Base-by-base conservation (phyloP, 2,329 filamentous ascomycete genomes). In the Tolypocladium album region DNA sequence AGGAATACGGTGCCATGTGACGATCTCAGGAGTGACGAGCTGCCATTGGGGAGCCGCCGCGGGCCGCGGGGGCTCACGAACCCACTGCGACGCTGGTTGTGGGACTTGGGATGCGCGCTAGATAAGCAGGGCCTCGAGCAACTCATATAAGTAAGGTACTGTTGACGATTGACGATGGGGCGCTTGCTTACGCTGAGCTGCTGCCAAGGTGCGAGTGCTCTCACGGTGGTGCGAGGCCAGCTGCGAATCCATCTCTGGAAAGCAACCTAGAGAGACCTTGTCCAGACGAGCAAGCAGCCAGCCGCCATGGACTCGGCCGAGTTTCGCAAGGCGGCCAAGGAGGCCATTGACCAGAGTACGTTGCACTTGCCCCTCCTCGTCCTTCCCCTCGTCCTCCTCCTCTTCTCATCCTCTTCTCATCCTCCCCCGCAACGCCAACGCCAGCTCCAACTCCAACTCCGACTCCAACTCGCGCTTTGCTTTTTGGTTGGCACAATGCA, bases 261-360 rank as follows among this genome's bases (percentile, higher is more conserved):
- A 31, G 5, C 3, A 5, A 31, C 3, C 3, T 31, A 3, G 27
- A 31, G 27, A 5, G 27, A 31, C n/a, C n/a, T 31, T 5, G 27
- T 31, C 27, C 27, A 31, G 5, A 5, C 27, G 5, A 31, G 27
- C 27, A 31, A 31, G 27, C 27, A 31, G 27, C 27, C 58, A 8
- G 57, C n/a, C 38, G 53, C 40, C 52, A 96, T 96, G 92, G 86
- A 96, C 69, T 85, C 87, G 36, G 78, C 87, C 60, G 84, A 93
- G 68, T 97, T 96, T 74, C 82, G 86, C 64, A 77, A 84, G 62
- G 90, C 90, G 64, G 92, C 90, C 53, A 84, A 90, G 64, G 83
- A 86, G 60, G 88, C 88, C 62, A 85, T 96, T 70, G 89, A 95
- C 65, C 89, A 96, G 61, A 95, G 90, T 92, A 75, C 70, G 85